Evolutionary conservation across 2,329 filamentous ascomycete species (phyloP).

Genomic region (Pseudocercospora eumusae): DNA sequence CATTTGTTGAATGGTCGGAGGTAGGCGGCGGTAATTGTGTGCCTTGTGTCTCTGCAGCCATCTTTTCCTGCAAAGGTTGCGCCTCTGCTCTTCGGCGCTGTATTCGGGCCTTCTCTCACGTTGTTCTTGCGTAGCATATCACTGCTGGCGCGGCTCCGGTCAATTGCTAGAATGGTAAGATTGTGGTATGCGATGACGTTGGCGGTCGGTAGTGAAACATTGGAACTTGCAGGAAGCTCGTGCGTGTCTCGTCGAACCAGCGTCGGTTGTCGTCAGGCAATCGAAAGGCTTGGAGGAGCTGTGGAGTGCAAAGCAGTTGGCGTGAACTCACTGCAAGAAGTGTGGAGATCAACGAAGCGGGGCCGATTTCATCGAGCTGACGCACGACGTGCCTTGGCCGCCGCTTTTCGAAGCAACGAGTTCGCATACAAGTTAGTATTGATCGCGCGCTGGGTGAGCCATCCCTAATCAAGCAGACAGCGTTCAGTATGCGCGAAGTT

Average conservation of each 20-base stretch:
- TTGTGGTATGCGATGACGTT: conserved; percentile 9
- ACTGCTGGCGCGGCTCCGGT: background rate
- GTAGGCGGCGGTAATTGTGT: conserved; percentile 14
- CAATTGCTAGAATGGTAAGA: conserved; percentile 9
- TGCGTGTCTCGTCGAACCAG: conserved; percentile 5
- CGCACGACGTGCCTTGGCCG: background rate
- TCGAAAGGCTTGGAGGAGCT: background rate
- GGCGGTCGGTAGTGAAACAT: conserved; percentile 14
- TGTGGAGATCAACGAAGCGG: background rate
- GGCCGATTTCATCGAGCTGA: background rate
- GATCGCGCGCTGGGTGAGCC: background rate
- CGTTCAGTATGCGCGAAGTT: background rate
- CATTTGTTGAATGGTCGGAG: conserved; percentile 12
- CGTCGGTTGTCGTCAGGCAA: background rate
- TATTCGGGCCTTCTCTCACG: conserved; percentile 23
- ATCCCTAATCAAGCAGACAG: background rate
- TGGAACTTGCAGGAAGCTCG: conserved; percentile 7
- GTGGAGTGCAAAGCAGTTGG: background rate
- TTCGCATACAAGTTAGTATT: background rate
- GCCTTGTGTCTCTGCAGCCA: conserved; percentile 27
- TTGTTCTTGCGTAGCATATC: conserved; percentile 16
- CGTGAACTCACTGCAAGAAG: background rate
- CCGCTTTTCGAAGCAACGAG: background rate
- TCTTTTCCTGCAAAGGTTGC: conserved; percentile 21
- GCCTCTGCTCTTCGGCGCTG: conserved; percentile 15